Conservation (phyloP, 768 basidiomycete genomes). For the Tulasnella sp. region DNA sequence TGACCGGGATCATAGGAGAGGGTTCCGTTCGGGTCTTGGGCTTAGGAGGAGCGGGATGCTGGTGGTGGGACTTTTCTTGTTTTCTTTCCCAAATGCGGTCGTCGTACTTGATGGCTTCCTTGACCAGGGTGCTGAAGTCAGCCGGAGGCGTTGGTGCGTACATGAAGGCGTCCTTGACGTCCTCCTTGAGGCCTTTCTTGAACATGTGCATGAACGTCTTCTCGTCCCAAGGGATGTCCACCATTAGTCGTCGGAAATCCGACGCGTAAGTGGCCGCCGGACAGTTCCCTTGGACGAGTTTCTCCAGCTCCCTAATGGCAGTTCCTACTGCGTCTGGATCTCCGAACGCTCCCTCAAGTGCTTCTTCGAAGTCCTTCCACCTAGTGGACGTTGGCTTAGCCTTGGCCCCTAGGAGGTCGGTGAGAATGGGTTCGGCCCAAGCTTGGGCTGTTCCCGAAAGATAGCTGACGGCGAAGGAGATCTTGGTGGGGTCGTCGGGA, state of each 20-base stretch:
- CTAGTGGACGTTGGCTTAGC: not conserved
- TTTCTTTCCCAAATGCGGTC: not conserved
- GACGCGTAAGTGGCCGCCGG: not conserved
- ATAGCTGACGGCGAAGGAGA: not conserved
- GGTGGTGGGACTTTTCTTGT: not conserved
- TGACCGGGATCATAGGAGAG: not conserved
- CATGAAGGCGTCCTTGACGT: not conserved
- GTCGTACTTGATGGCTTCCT: not conserved
- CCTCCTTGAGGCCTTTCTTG: not conserved
- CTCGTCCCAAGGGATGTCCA: not conserved
- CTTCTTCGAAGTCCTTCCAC: not conserved
- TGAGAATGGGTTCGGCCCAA: not conserved
- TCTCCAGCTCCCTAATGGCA: not conserved
- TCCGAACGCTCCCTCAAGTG: not conserved
- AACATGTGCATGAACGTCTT: not conserved
- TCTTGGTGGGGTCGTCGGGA: not conserved
- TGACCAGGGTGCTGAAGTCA: not conserved
- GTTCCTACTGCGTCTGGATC: not conserved
- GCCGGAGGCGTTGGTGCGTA: not conserved
- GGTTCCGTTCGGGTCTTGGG: not conserved
- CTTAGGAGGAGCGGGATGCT: not conserved
- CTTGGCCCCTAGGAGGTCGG: not conserved
- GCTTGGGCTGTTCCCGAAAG: not conserved
- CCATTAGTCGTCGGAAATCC: not conserved
- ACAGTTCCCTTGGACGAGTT: not conserved